These are phyloP conservation scores for Coniochaeta ligniaria DNA, from an alignment of 2,329 filamentous ascomycete genomes.

Conservation along the genomic window DNA sequence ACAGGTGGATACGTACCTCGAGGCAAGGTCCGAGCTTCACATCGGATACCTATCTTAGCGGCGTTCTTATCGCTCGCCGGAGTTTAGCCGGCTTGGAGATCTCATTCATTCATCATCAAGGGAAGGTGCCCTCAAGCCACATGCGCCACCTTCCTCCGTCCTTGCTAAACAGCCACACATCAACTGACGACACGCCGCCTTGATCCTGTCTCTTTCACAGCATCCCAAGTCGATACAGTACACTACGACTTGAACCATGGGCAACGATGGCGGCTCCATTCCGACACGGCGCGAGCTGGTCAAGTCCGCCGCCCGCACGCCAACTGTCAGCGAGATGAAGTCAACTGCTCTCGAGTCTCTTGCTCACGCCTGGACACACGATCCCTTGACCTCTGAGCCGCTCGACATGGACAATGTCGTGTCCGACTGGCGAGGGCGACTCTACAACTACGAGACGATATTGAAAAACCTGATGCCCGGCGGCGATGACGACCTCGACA, in stretches of 20 bases:
- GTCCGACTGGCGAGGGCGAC: constrained; percentile 72
- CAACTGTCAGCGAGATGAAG: constrained; percentile 80
- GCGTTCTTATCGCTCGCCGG: neutral
- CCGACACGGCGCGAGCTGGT: constrained; percentile 94
- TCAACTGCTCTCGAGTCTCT: constrained; percentile 80
- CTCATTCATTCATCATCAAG: too few species aligned
- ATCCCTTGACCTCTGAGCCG: constrained; percentile 74
- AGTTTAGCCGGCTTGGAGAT: neutral
- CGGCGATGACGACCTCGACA: constrained; percentile 46
- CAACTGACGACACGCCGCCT: too few species aligned
- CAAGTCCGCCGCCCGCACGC: constrained; percentile 79
- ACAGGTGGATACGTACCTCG: neutral
- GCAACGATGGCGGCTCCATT: constrained; percentile 96
- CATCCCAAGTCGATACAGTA: neutral
- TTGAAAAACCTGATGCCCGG: constrained; percentile 52
- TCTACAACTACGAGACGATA: constrained; percentile 94
- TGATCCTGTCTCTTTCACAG: neutral
- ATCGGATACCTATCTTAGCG: neutral
- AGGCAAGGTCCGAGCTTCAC: neutral
- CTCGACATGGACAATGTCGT: constrained; percentile 67
- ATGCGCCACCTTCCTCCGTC: too few species aligned
- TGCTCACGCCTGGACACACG: constrained; percentile 78
- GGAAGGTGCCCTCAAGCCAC: neutral
- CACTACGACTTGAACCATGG: constrained; percentile 49
- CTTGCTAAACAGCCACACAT: too few species aligned